Percentiles rank a stretch among this genome's conserved stretches.
These are phyloP conservation scores for Yamadazyma songkhlaensis DNA, from an alignment of 1,139 yeast species.

Conservation along the genomic window DNA sequence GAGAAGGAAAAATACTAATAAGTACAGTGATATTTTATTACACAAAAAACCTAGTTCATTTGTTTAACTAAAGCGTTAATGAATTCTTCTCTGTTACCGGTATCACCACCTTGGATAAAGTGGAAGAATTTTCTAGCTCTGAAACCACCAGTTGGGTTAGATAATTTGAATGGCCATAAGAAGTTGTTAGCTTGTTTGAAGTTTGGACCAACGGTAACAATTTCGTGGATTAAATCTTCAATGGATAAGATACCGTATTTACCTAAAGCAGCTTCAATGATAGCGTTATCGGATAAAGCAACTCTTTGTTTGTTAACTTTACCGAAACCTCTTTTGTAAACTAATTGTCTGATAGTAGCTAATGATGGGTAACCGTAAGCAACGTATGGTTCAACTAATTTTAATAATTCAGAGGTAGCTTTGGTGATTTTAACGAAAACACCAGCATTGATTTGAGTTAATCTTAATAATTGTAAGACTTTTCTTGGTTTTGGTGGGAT, in stretches of 20 bases:
- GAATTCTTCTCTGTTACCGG: conserved; percentile 99
- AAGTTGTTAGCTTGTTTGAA: conserved; percentile 99
- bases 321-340: conserved; percentile 99
- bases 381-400: conserved; percentile 98
- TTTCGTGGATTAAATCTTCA: conserved; percentile 99
- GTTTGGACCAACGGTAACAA: conserved; percentile 98
- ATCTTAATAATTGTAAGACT: conserved; percentile 96
- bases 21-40: conserved; percentile 4
- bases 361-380: conserved; percentile 99
- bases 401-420: conserved; percentile 96
- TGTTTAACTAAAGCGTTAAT: conserved; percentile 97
- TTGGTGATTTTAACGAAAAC: conserved; percentile 97
- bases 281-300: conserved; percentile 88
- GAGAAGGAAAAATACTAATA: conserved; percentile 4
- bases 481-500: conserved; percentile 99
- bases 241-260: conserved; percentile 94
- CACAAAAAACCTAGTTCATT: conserved; percentile 63
- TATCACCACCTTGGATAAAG: conserved; percentile 99
- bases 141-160: conserved; percentile 99
- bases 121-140: conserved; percentile 99
- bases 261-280: conserved; percentile 92
- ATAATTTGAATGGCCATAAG: conserved; percentile 99
- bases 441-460: conserved; percentile 98
- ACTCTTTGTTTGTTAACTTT: conserved; percentile 98
- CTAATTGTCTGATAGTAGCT: conserved; percentile 91